Percentiles rank a stretch among this genome's conserved stretches.
Evolutionary conservation across 495 filamentous ascomycete genomes (phyloP).

Genomic region (Margaritispora aquatica): DNA sequence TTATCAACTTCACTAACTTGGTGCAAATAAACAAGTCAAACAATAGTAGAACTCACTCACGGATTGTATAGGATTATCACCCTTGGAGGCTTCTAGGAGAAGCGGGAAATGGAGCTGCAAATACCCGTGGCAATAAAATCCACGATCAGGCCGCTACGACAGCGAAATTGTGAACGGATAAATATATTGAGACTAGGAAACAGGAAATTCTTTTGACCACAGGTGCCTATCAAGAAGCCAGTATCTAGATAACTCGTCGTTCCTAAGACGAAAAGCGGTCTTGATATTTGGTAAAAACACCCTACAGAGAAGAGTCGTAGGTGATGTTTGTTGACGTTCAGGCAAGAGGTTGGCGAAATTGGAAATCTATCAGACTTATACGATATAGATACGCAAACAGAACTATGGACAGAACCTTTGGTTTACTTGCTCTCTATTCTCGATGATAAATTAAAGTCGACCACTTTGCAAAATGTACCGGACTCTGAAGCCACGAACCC

Average conservation of each 20-base stretch:
- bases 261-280: too few relatives aligned
- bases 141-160: too few relatives aligned
- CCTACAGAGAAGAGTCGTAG: too few relatives aligned
- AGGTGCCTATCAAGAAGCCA: conserved; percentile 4
- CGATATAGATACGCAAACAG: too few relatives aligned
- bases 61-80: conserved; percentile 9
- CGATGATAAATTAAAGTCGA: not conserved
- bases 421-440: conserved; percentile 4
- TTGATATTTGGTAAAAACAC: too few relatives aligned
- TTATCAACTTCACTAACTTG: conserved; percentile 8
- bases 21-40: not conserved
- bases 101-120: too few relatives aligned
- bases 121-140: too few relatives aligned
- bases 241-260: not conserved
- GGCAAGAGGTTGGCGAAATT: too few relatives aligned
- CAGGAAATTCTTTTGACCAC: conserved; percentile 1
- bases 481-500: conserved; percentile 1
- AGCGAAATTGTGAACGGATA: too few relatives aligned
- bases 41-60: conserved; percentile 7
- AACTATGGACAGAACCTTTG: too few relatives aligned
- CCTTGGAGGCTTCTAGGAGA: conserved; percentile 1
- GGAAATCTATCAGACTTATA: too few relatives aligned
- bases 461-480: not conserved
- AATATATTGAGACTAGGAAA: conserved; percentile 8
- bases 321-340: too few relatives aligned